Base-by-base conservation (phyloP, 2,329 filamentous ascomycete genomes). In the Venturia pyrina region DNA sequence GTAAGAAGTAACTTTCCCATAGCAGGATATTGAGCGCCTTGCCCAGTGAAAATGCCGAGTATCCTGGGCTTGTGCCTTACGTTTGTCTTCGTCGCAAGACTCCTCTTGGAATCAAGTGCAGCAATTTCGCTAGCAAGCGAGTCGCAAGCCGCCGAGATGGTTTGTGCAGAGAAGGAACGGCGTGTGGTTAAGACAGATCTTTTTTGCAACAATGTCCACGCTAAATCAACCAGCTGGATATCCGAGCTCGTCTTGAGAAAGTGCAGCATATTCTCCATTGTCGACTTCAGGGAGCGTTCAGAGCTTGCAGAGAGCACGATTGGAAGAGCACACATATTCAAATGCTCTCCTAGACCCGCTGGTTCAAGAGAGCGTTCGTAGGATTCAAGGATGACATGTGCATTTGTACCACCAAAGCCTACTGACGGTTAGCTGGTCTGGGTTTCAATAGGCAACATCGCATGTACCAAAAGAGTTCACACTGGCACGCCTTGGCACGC, bases 11-110 rank as follows among this genome's bases (percentile, higher is more conserved):
- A 7, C 24, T 5, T 65, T 48, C 71, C 72, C 70, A 74, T 72
- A 0, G 64, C 65, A 17, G 70, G 64, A 69, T 70, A 75, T 64
- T 76, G 75, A 2, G 73, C 73, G 19, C 75, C 75, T 67, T 77
- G 75, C 1, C 75, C 75, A 1, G 74, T 76, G 67, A 76, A 77
- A 21, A 77, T 40, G 40, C 67, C 64, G 11, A 63, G 59, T 28
- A 66, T n/a, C 13, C 34, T 40, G 21, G 41, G 59, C 28, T 43
- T 60, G 57, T 37, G 57, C 62, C 48, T 53, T 10, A 53, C n/a
- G 48, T 53, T 24, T 53, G 48, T 24, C 6, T 53, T 11, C 11
- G n/a, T 28, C n/a, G 48, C 19, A 19, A 53, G 24, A 5, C n/a
- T 13, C 1, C 7, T 53, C 15, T n/a, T 28, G 13, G 63, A 21